Evolutionary conservation across 2,329 filamentous ascomycete genomes (phyloP).

Genomic region (Hortaea sp.): DNA sequence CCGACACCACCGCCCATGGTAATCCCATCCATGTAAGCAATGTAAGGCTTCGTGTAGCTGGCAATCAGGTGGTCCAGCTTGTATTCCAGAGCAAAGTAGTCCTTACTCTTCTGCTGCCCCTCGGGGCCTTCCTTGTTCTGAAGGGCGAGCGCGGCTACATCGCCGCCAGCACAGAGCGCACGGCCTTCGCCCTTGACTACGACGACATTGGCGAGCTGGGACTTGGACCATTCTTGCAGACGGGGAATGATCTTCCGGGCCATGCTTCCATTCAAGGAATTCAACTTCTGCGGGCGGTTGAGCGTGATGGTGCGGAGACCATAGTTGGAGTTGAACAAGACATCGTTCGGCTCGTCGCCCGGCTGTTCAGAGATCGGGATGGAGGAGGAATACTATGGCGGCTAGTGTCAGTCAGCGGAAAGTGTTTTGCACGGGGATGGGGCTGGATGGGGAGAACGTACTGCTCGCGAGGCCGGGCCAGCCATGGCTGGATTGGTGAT

Average conservation of each 20-base stretch:
- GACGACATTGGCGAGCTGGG: slow-evolving; percentile 83
- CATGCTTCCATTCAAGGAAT: slow-evolving; percentile 91
- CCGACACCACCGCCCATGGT: slow-evolving; percentile 98
- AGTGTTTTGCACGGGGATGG: not conserved
- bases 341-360: slow-evolving; percentile 74
- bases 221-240: slow-evolving; percentile 87
- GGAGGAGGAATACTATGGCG: slow-evolving; percentile 18
- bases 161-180: slow-evolving; percentile 87
- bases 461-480: slow-evolving; percentile 35
- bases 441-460: slow-evolving; percentile 22
- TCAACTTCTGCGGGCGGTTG: slow-evolving; percentile 84
- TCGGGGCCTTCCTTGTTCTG: slow-evolving; percentile 58
- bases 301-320: slow-evolving; percentile 87
- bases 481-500: slow-evolving; percentile 51
- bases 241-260: slow-evolving; percentile 85
- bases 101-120: slow-evolving; percentile 63
- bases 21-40: slow-evolving; percentile 93
- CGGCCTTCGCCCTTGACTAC: slow-evolving; percentile 83
- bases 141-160: slow-evolving; percentile 68
- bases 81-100: slow-evolving; percentile 94
- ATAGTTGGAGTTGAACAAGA: slow-evolving; percentile 80
- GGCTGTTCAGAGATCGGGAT: slow-evolving; percentile 39
- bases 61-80: slow-evolving; percentile 91
- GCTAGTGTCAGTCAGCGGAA: slow-evolving; percentile 23
- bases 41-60: slow-evolving; percentile 84